Evolutionary conservation across 108 stramenopile species (phyloP), one percentile per base, ranked within the genome.

Genomic region (Aurantiochytrium sp.): DNA sequence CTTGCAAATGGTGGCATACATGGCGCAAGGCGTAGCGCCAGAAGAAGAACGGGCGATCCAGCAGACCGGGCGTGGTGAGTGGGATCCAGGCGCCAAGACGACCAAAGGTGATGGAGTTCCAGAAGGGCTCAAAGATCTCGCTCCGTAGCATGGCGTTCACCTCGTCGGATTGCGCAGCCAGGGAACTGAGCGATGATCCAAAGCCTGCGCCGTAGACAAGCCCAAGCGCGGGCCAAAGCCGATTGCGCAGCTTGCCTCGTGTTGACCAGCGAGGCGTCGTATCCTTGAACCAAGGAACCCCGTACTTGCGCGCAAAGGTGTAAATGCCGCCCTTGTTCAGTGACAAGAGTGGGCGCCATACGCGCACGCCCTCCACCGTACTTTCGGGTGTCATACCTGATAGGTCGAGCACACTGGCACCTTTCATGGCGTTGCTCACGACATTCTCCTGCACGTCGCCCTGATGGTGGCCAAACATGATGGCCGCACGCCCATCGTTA

Each of bases 361-460:
- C 92, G 14, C 87, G 90, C 6, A 99, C 97, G 23, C 97, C 97
- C 91, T 97, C 94, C 76, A 88, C 87, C 16, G 95, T 96, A n/a
- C 94, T 93, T 19, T 96, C 91, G 5, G 49, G 42, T 5, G 49
- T 95, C 97, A 97, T 96, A 55, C 97, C 97, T 16, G 95, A 94
- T 55, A 97, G 89, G 69, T 96, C 96, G 21, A 98, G 87, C 4
- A 96, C 96, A 18, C 96, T 96, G 91, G 93, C 94, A 0, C 97
- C 97, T 88, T 97, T 97, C 91, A 98, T 95, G 4, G 96, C 94
- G 90, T 99, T 99, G 4, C 96, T 96, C 8, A 99, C 91, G 10
- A 98, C 97, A 92, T 99, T 99, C 89, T 99, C 98, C 73, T 96
- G 91, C 35, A 99, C 95, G 92, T 99, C 98, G 6, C 98, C 98